A percentile compares a stretch with the other conserved stretches of the same genome.
These are phyloP conservation scores for Vitis riparia DNA, from an alignment of 164 flowering plant species.

Conservation along the genomic window DNA sequence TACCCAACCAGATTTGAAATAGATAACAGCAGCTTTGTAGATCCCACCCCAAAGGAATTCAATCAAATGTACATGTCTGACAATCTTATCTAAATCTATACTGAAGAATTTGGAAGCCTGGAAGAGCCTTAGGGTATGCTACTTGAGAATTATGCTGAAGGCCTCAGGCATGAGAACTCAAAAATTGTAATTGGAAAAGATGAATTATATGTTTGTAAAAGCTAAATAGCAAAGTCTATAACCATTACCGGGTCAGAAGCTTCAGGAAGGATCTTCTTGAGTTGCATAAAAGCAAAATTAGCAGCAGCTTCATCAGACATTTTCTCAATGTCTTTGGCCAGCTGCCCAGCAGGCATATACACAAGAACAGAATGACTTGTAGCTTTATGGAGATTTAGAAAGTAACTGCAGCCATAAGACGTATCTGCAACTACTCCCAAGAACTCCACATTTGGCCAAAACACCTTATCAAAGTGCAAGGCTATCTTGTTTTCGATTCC, in stretches of 20 bases:
- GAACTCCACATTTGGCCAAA: constrained; percentile 99
- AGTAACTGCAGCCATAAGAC: constrained; percentile 88
- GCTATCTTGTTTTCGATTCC: constrained; percentile 90
- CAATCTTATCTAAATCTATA: no score
- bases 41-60: no score
- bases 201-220: background rate
- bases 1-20: no score
- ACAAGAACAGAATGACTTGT: constrained; percentile 89
- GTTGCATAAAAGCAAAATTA: constrained; percentile 74
- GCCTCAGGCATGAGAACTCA: background rate
- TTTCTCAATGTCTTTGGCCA: constrained; percentile 83
- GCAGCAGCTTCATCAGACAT: constrained; percentile 96
- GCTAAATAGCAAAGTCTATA: background rate
- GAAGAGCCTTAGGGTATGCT: no score
- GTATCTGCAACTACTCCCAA: constrained; percentile 86
- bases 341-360: constrained; percentile 94
- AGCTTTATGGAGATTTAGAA: constrained; percentile 95
- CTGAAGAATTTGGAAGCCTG: no score
- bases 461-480: constrained; percentile 81
- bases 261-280: constrained; percentile 83
- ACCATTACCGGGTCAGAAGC: constrained; percentile 72
- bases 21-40: no score
- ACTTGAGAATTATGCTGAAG: background rate
- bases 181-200: background rate
- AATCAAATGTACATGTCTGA: no score